Base-by-base conservation (phyloP, 1,139 yeast genomes). In the Yamadazyma aaseri region DNA sequence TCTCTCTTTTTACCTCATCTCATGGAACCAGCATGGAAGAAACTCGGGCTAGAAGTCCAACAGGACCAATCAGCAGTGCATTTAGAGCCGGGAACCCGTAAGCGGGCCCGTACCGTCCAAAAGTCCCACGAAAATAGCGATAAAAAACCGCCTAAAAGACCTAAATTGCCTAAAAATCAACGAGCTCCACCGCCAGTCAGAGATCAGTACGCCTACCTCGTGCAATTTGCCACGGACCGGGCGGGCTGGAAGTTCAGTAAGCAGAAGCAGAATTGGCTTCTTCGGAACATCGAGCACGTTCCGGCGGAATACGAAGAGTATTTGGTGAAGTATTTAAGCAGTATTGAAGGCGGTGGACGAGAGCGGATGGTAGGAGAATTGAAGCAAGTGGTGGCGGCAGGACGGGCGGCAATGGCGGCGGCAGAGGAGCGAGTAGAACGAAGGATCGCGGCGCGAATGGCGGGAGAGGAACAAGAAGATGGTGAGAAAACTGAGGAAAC, bases 191-290 rank as follows among this genome's bases (percentile, higher is more conserved):
- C 89, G 1, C 87, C 89, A 16, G 89, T 81, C 42, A 81, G 79
- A 44, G 97, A 89, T 53, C 96, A 89, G 55, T 64, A 86, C 33
- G 78, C 71, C 1, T 90, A 90, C 51, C 61, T 90, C 47, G 73
- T 79, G 38, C 86, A 79, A 37, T 90, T 76, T 50, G 63, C 66
- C 16, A 66, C 71, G 7, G 87, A 81, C 46, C 70, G 66, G 39
- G 73, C 63, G 0, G 69, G 73, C 41, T 90, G 97, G 97, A 90
- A 89, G 61, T 90, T 90, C 55, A 84, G 95, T 39, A 90, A 90
- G 53, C 95, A 86, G 63, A 89, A 90, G 47, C 97, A 90, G 56
- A 89, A 87, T 54, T 90, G 97, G 97, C 71, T 90, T 33, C 60
- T 89, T 43, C 83, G 82, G 51, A 81, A 87, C 57, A 62, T 86